Base-by-base conservation (phyloP, 78 protist species). In the Cavenderia fasciculata region DNA sequence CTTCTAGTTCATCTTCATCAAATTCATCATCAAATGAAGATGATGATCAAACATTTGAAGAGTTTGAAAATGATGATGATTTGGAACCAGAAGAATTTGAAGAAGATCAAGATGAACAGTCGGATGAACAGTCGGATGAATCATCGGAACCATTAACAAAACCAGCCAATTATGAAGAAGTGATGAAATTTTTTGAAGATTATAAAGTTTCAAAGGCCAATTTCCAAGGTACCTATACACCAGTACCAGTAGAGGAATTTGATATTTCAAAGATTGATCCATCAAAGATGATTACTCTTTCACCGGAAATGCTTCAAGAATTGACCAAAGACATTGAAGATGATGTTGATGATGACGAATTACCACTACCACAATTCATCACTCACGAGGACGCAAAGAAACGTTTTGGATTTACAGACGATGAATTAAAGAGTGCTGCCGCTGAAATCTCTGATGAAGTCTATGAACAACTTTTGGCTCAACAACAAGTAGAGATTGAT, bases 341-440 rank as follows among this genome's bases (percentile, higher is more conserved):
- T 12, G 68, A 74, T 74, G n/a, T n/a, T n/a, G 68, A 74, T 4
- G 68, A 74, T 25, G 84, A 54, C 25, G 19, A 31, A 16, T 4
- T 27, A 21, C 23, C 14, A 14, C 3, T 57, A 25, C 84, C 84
- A 56, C 38, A 52, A 1, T 74, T 59, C 51, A 74, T 74, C 11
- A 41, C 65, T 10, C 40, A 68, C 0, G 70, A 82, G 56, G 89
- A 82, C n/a, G 89, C 89, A 34, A 31, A 68, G 31, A 38, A 21
- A 56, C 65, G 59, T 57, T 82, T 61, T 31, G 59, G 59, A 21
- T 82, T 82, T 29, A 34, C 40, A 5, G 78, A 82, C 41, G 36
- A 57, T 4, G 89, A 82, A 34, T 43, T 82, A 14, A 51, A 40
- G 41, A 47, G n/a, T 0, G 74, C 38, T 38, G 56, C 38, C 1